Evolutionary conservation across 176 grass and related monocot species (phyloP).

Genomic region (Bonia amplexicaulis): DNA sequence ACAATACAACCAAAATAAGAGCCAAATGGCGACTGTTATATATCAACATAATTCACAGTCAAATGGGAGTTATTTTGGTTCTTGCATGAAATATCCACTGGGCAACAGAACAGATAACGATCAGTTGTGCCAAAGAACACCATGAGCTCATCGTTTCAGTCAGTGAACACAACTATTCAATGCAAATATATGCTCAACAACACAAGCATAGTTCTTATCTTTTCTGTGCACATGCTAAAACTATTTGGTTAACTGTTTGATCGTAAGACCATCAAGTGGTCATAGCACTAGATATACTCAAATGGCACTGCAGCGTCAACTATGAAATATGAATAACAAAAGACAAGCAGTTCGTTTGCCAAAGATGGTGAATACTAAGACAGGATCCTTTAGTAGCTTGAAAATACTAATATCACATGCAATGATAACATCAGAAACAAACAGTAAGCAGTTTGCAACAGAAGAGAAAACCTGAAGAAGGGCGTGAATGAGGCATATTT

Average conservation of each 20-base stretch:
- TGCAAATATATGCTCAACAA: neutral
- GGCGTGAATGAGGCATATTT: slow-evolving; percentile 60
- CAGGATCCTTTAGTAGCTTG: neutral
- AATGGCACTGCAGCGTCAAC: neutral
- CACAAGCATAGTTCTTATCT: neutral
- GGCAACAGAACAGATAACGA: neutral
- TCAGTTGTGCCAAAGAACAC: neutral
- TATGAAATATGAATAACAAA: neutral
- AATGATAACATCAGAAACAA: neutral
- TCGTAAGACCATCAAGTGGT: neutral
- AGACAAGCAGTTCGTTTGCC: neutral
- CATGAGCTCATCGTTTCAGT: neutral
- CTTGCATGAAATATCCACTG: neutral
- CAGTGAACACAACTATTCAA: too few species aligned
- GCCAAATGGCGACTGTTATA: neutral
- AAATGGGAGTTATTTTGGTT: neutral
- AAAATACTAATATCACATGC: neutral
- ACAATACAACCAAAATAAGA: neutral
- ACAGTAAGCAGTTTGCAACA: neutral
- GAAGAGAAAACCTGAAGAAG: slow-evolving; percentile 44
- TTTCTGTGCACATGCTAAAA: neutral
- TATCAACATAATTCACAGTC: neutral
- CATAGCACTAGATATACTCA: too few species aligned
- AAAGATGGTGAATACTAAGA: neutral
- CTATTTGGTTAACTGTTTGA: neutral